phyloP scores from a whole-genome alignment of 2,329 filamentous ascomycete species.

The Coniochaeta ligniaria region DNA sequence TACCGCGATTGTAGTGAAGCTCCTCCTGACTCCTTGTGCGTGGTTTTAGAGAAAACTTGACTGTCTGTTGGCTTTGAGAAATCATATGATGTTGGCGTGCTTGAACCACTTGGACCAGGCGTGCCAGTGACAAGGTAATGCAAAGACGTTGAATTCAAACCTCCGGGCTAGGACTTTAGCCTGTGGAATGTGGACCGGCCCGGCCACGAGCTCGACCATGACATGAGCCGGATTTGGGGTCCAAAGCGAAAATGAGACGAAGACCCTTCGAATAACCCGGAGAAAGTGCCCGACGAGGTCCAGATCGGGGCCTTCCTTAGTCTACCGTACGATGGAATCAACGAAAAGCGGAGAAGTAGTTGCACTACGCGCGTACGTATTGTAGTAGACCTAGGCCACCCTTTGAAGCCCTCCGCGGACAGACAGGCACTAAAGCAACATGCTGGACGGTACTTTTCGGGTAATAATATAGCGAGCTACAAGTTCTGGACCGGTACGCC shows the following conservation, averaged over 20 bases:
- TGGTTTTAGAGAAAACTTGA: too few relatives aligned
- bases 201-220: background rate
- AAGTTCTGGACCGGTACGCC: background rate
- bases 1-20: too few relatives aligned
- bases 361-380: background rate
- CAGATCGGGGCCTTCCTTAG: background rate
- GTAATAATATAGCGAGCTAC: background rate
- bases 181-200: background rate
- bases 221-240: background rate
- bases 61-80: too few relatives aligned
- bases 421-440: too few relatives aligned
- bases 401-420: too few relatives aligned
- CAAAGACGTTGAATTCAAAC: background rate
- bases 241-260: background rate
- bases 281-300: background rate
- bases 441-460: background rate
- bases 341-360: background rate
- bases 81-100: background rate
- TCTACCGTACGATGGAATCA: background rate
- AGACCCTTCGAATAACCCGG: background rate
- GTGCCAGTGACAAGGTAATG: background rate
- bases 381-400: background rate
- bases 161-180: background rate
- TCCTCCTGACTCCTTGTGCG: too few relatives aligned
- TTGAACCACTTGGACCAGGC: background rate